Conservation (phyloP, 202 grass and related monocot genomes). For the Alloteropsis angusta region DNA sequence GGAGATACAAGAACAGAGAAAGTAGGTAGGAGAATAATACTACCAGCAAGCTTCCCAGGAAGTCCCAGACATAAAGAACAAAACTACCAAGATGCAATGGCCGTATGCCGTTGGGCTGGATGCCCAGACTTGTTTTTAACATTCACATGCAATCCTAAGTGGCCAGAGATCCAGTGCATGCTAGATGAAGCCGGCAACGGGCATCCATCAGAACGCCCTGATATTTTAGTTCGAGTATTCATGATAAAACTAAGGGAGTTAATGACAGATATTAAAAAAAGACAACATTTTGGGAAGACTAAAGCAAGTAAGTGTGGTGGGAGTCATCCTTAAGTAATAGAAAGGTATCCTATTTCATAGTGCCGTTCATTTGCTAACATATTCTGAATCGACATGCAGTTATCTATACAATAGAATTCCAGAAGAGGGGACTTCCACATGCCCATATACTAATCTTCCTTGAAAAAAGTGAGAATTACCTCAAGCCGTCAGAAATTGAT, state of each 20-base stretch:
- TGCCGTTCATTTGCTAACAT: neutral
- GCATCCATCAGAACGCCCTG: neutral
- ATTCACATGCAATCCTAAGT: conserved; percentile 14
- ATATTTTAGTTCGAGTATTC: conserved; percentile 12
- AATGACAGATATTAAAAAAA: neutral
- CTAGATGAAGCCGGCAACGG: conserved; percentile 1
- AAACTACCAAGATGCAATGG: conserved; percentile 18
- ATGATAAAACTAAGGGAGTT: conserved; percentile 25
- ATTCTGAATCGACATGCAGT: neutral
- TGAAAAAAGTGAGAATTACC: neutral
- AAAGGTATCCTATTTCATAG: neutral
- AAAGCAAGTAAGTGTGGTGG: conserved; percentile 5
- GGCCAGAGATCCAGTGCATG: conserved; percentile 28
- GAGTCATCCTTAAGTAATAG: neutral
- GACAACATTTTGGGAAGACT: neutral
- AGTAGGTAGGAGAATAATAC: conserved; percentile 15
- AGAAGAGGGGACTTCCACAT: conserved; percentile 28
- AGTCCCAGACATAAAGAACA: conserved; percentile 9
- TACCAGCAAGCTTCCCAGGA: conserved; percentile 14
- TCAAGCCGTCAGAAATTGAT: neutral
- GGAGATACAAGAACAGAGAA: conserved; percentile 17
- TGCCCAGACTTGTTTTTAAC: conserved; percentile 9
- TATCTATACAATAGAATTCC: conserved; percentile 25
- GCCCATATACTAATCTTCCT: conserved; percentile 30
- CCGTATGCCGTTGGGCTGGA: conserved; percentile 15